Conservation (phyloP, 1,139 yeast genomes). For the Nadsonia commutata region DNA sequence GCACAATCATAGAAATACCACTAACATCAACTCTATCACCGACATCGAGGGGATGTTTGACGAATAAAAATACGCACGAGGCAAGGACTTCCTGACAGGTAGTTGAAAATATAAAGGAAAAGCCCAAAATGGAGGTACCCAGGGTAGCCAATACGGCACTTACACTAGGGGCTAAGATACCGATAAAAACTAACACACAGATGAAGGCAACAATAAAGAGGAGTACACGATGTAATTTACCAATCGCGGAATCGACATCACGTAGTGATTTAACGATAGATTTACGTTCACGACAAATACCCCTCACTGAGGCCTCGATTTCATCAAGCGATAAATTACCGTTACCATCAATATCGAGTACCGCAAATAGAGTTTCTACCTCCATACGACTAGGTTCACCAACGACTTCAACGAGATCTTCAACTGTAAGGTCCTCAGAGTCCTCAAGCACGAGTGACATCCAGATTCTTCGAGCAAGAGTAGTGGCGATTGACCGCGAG, state of each 20-base stretch:
- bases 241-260: constrained; percentile 29
- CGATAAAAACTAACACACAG: constrained; percentile 25
- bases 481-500: constrained; percentile 18
- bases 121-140: constrained; percentile 26
- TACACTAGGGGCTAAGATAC: constrained; percentile 29
- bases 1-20: constrained; percentile 17
- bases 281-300: constrained; percentile 23
- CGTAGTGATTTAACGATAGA: constrained; percentile 25
- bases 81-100: constrained; percentile 28
- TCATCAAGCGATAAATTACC: constrained; percentile 27
- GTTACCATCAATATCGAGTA: constrained; percentile 25
- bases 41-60: constrained; percentile 30
- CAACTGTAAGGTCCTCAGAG: constrained; percentile 21
- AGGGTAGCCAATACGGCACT: constrained; percentile 28
- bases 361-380: constrained; percentile 22
- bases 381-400: constrained; percentile 20
- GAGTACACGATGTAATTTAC: constrained; percentile 25
- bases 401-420: constrained; percentile 25
- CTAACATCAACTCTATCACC: constrained; percentile 26
- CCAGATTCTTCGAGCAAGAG: constrained; percentile 28
- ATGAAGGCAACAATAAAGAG: constrained; percentile 23
- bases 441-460: constrained; percentile 28
- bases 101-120: constrained; percentile 26
- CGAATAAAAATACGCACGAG: constrained; percentile 28
- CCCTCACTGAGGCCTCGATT: constrained; percentile 21